phyloP scores from a whole-genome alignment of 83 land plant genomes.

The Diphasiastrum complanatum region DNA sequence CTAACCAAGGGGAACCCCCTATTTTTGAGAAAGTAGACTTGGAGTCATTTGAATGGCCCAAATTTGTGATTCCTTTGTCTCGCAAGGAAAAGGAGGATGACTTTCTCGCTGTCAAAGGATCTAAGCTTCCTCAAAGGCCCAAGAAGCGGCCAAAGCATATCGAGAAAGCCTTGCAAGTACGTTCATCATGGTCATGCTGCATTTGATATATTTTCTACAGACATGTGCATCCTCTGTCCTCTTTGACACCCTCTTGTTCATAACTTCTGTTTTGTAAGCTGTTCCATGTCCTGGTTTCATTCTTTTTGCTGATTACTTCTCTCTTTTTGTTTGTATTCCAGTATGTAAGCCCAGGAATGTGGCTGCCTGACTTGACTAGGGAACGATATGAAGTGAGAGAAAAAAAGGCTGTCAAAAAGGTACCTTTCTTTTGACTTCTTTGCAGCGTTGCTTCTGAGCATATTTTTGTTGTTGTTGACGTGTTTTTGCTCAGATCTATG shows the following conservation, averaged over 20 bases:
- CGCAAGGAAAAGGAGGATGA: conserved; percentile 73
- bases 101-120: conserved; percentile 57
- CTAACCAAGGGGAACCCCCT: neutral
- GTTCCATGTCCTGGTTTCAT: too few species aligned
- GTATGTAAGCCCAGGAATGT: conserved; percentile 69
- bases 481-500: too few species aligned
- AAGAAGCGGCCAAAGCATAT: conserved; percentile 60
- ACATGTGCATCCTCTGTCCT: too few species aligned
- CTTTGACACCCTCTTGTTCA: too few species aligned
- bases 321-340: conserved; percentile 8
- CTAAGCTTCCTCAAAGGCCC: conserved; percentile 65
- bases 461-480: neutral
- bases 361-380: conserved; percentile 60
- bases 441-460: neutral
- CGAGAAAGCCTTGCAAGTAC: conserved; percentile 60
- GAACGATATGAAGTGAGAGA: conserved; percentile 78
- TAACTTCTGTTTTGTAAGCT: too few species aligned
- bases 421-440: conserved; percentile 15
- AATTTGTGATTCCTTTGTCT: conserved; percentile 48
- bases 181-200: conserved; percentile 6
- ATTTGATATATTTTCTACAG: too few species aligned
- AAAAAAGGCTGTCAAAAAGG: conserved; percentile 72
- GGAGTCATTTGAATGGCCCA: conserved; percentile 43
- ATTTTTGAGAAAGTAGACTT: neutral
- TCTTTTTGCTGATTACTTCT: neutral